Conservation (phyloP, 1,284 basidiomycete genomes). For the Ustilago vetiveriae region DNA sequence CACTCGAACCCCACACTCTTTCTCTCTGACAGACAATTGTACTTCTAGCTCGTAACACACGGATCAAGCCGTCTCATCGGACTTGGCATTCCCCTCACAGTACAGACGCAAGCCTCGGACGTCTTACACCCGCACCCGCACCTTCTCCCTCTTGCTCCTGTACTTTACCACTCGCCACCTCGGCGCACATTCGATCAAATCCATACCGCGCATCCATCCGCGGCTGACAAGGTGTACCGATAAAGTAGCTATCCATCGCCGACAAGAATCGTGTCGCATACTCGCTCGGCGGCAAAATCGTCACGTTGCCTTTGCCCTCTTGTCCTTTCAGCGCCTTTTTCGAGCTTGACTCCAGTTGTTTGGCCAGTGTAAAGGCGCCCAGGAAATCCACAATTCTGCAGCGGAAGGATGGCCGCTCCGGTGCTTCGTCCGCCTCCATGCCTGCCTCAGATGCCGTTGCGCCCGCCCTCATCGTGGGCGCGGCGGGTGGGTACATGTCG, state of each 20-base stretch:
- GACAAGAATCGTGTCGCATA: conserved; percentile 54
- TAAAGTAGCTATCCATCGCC: conserved; percentile 56
- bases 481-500: conserved; percentile 38
- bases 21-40: background rate
- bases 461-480: too few species aligned
- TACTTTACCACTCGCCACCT: conserved; percentile 7
- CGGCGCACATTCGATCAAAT: conserved; percentile 38
- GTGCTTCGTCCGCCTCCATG: conserved; percentile 9
- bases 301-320: conserved; percentile 58
- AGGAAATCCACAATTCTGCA: conserved; percentile 60
- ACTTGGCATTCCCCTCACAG: conserved; percentile 1
- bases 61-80: too few species aligned
- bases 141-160: background rate
- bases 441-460: conserved; percentile 4
- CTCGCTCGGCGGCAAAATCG: conserved; percentile 57
- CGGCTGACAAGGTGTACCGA: conserved; percentile 47
- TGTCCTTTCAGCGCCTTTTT: conserved; percentile 59
- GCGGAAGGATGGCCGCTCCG: conserved; percentile 40
- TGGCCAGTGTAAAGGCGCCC: conserved; percentile 60
- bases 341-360: conserved; percentile 55
- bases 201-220: conserved; percentile 29
- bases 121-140: background rate
- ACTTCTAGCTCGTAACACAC: background rate
- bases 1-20: background rate
- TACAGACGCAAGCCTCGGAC: conserved; percentile 27